phyloP scores from a whole-genome alignment of 768 basidiomycete species.

The Pleurotus pulmonarius region DNA sequence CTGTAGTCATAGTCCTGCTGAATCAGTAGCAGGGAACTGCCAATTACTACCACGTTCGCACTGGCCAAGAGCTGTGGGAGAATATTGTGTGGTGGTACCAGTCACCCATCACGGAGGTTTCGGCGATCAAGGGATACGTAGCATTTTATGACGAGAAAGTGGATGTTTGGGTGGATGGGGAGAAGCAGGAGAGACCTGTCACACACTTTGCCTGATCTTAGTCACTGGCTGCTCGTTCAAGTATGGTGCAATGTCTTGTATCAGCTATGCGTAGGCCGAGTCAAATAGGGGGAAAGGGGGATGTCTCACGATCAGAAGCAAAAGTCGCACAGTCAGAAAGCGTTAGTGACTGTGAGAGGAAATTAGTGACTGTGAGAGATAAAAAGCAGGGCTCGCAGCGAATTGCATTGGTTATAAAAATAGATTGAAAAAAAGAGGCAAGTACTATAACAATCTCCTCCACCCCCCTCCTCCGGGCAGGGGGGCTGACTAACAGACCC shows the following conservation, averaged over 20 bases:
- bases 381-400: too few species aligned
- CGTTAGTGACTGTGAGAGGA: too few species aligned
- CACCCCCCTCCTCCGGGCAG: too few species aligned
- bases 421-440: too few species aligned
- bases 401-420: too few species aligned
- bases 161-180: conserved; percentile 60
- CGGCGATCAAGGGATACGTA: conserved; percentile 44
- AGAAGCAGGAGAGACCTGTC: conserved; percentile 38
- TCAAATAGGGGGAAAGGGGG: too few species aligned
- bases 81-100: conserved; percentile 67
- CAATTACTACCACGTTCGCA: conserved; percentile 49
- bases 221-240: conserved; percentile 11
- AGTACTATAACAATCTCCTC: too few species aligned
- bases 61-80: conserved; percentile 37
- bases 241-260: conserved; percentile 51
- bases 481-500: too few species aligned
- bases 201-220: not conserved
- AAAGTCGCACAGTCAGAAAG: too few species aligned
- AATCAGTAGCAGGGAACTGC: conserved; percentile 46
- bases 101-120: conserved; percentile 46
- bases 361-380: too few species aligned
- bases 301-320: too few species aligned
- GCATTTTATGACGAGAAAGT: conserved; percentile 69
- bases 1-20: not conserved
- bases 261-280: too few species aligned